Base-by-base conservation (phyloP, 2,329 filamentous ascomycete species). In the Monosporascus sp. region DNA sequence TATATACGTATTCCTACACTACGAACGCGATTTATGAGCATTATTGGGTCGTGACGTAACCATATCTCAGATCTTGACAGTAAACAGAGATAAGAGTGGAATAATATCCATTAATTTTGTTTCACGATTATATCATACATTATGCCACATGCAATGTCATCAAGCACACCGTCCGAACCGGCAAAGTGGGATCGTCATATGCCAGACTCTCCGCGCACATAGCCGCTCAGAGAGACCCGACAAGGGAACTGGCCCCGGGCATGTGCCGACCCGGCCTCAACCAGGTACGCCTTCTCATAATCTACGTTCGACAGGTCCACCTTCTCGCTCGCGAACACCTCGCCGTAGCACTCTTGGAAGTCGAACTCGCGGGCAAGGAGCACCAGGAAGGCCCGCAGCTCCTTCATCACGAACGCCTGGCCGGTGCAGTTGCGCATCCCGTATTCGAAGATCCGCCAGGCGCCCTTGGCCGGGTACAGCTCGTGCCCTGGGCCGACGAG, bases 391-490 rank as follows among this genome's bases (percentile, higher is more conserved):
- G 56, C 60, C 46, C 60, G 62, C 2, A 66, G 26, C 49, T 66
- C 65, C 46, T 65, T 66, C 49, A 66, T 48, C 14, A 64, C 64
- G 46, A 67, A 60, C 0, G 60, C 74, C 62, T 84, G 79, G 0
- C 81, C 82, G 9, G 83, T 75, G 59, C 81, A 86, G 50, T 77
- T 78, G 14, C 81, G 65, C 2, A 74, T 71, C 0, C 82, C 81
- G 52, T 75, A 71, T 58, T 79, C 78, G 62, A 85, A 85, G 0
- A 78, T 72, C 8, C 80, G 73, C 72, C 74, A 85, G 1, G 79
- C 81, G 43, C 74, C 73, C 49, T 75, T 73, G 47, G 64, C 56
- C 37, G 67, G 66, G 52, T 68, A 63, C 38, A 66, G 65, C 57
- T 64, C 63, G 58, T 74, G 60, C 17, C 60, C 68, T 0, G 65